Percentiles rank a stretch among this genome's conserved stretches.
These are phyloP conservation scores for Fusarium sp. DNA, from an alignment of 2,329 filamentous ascomycete genomes.

Conservation along the genomic window DNA sequence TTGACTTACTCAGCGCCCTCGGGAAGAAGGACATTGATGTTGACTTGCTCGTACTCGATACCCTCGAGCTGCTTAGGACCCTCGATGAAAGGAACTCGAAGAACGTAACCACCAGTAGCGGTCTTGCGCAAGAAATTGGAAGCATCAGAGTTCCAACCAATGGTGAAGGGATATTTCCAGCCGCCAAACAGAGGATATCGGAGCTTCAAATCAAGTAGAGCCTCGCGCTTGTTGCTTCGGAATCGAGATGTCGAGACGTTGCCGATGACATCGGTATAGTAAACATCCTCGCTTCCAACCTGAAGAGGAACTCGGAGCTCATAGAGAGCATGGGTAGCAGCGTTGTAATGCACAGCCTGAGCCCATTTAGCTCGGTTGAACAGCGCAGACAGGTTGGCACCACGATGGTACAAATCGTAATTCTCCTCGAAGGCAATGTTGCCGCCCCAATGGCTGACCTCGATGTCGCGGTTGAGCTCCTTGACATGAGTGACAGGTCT, in stretches of 20 bases:
- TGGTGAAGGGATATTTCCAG: constrained; percentile 97
- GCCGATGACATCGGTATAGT: constrained; percentile 96
- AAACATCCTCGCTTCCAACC: constrained; percentile 84
- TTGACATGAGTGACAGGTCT: constrained; percentile 87
- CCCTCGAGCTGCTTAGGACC: constrained; percentile 90
- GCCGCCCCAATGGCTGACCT: constrained; percentile 98
- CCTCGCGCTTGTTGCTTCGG: constrained; percentile 80
- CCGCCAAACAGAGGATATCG: constrained; percentile 96
- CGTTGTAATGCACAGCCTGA: constrained; percentile 76
- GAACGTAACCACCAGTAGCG: constrained; percentile 78
- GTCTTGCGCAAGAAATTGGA: constrained; percentile 79
- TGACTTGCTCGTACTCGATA: constrained; percentile 84
- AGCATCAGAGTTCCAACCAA: constrained; percentile 94
- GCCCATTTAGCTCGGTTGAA: constrained; percentile 86
- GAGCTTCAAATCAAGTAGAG: constrained; percentile 90
- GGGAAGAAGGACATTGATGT: constrained; percentile 86
- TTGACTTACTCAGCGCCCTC: constrained; percentile 85
- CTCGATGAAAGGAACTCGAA: constrained; percentile 94
- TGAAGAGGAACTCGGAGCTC: constrained; percentile 84
- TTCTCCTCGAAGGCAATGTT: constrained; percentile 96
- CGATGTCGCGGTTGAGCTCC: constrained; percentile 87
- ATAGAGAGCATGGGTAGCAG: constrained; percentile 80
- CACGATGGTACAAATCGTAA: constrained; percentile 89
- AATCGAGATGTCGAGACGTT: constrained; percentile 96
- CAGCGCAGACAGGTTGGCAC: constrained; percentile 79